phyloP scores from a whole-genome alignment of 2,329 filamentous ascomycete species.

The Trichoderma atroviride region DNA sequence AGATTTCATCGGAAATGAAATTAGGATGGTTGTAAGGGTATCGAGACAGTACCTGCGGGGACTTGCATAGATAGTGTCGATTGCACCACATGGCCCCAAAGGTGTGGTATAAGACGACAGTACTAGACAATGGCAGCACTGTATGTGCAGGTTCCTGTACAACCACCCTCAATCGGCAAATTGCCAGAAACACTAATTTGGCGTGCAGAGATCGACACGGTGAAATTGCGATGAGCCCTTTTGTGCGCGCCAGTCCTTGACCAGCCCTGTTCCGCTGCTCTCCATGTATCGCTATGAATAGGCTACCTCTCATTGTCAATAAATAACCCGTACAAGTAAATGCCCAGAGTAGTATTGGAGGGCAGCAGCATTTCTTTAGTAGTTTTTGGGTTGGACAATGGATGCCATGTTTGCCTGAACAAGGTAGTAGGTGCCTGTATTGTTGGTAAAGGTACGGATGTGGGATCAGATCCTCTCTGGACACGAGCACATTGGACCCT shows the following conservation, averaged over 20 bases:
- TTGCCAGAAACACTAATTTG: constrained; percentile 10
- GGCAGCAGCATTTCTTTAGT: neutral
- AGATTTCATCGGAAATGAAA: constrained; percentile 11
- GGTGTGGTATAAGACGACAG: neutral
- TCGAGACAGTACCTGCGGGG: neutral
- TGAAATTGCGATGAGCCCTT: constrained; percentile 22
- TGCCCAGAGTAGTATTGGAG: neutral
- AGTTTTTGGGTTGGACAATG: neutral
- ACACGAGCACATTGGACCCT: neutral
- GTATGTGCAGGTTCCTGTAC: neutral
- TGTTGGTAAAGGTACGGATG: neutral
- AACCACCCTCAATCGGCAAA: constrained; percentile 1
- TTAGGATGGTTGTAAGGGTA: neutral
- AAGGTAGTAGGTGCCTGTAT: neutral
- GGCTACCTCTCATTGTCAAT: neutral
- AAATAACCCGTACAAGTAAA: neutral
- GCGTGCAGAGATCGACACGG: constrained; percentile 12
- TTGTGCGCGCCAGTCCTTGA: constrained; percentile 12
- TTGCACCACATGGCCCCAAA: neutral
- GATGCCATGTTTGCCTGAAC: neutral
- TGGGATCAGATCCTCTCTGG: neutral
- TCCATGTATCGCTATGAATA: neutral
- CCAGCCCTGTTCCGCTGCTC: neutral
- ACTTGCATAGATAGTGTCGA: neutral
- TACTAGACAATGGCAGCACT: neutral